Evolutionary conservation across 768 basidiomycete genomes (phyloP).

Genomic region (Epithele typhae): DNA sequence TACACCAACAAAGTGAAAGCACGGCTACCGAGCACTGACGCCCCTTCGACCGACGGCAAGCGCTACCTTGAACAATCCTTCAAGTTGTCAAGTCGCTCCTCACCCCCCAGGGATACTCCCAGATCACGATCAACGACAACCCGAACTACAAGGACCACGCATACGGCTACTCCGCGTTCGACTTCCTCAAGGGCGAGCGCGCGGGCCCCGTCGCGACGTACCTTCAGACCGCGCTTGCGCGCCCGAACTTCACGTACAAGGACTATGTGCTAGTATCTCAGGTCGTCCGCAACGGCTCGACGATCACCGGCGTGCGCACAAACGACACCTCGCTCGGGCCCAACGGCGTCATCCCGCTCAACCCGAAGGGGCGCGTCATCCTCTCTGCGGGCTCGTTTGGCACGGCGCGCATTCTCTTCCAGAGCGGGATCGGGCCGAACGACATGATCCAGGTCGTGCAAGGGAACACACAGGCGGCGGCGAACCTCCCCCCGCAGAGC

Average conservation of each 20-base stretch:
- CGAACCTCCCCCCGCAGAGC: constrained; percentile 41
- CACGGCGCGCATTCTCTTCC: constrained; percentile 53
- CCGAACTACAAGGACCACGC: constrained; percentile 56
- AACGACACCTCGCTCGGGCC: constrained; percentile 55
- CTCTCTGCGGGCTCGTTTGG: constrained; percentile 56
- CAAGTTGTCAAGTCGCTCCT: constrained; percentile 43
- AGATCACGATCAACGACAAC: constrained; percentile 51
- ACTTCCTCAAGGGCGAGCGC: constrained; percentile 34
- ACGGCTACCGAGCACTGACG: constrained; percentile 53
- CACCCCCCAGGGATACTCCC: constrained; percentile 43
- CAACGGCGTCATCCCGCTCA: constrained; percentile 51
- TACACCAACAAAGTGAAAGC: constrained; percentile 46
- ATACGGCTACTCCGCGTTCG: constrained; percentile 48
- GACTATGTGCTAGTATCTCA: constrained; percentile 45
- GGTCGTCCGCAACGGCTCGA: constrained; percentile 52
- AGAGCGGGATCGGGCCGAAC: constrained; percentile 56
- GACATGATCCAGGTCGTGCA: constrained; percentile 54
- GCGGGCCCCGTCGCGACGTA: constrained; percentile 59
- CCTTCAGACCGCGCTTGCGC: constrained; percentile 49
- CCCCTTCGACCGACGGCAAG: constrained; percentile 55
- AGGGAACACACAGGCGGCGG: constrained; percentile 39
- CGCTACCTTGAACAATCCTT: constrained; percentile 51
- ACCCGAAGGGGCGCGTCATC: constrained; percentile 53
- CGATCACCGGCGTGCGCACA: constrained; percentile 56
- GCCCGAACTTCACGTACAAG: constrained; percentile 48